Evolutionary conservation across 805 yeast genomes (phyloP), one percentile per base, ranked within the genome.

Genomic region (Candida patagonica): DNA sequence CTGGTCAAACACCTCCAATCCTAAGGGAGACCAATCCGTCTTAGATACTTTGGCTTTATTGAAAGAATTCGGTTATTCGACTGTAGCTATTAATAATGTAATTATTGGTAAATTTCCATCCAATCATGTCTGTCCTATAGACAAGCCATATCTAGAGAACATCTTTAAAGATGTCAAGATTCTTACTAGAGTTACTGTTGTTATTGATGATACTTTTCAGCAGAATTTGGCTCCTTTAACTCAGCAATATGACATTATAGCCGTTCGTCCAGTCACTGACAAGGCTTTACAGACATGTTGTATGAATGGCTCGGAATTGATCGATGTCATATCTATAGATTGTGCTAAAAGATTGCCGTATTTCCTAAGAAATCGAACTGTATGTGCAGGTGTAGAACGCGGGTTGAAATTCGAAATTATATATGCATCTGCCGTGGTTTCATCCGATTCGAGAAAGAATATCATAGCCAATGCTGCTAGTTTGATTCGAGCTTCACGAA

Each of bases 351-450:
- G 84, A 42, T 60, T 86, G 35, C 89, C 94, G 0, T 78, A 75
- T 46, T 84, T 77, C 55, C 63, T 92, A 48, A 81, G 81, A 51
- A 95, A 87, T 62, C 86, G 87, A 51, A 76, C 85, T 1, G 69
- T 86, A 6, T 82, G 95, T 31, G 76, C 86, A 30, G 96, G 94
- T 1, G 68, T 84, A 3, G 80, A 79, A 15, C 73, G 86, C 37
- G 97, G 97, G 2, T 72, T 86, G 20, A 76, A 76, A 48, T 73
- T 92, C 47, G 98, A 92, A 56, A 70, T 92, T 6, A 70, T 75
- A 34, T 89, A 89, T 60, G 44, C 45, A 7, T 27, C 56, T 47
- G 42, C 37, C 6, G 24, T 20, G 3, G 16, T 22, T 12, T 56
- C 38, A 27, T 36, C 67, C 15, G 61, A 66, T 25, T 56, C 68